A percentile compares a stretch with the other conserved stretches of the same genome.
Conservation (phyloP, 148 eudicot genomes). For the Vaccinium vitisidaea region DNA sequence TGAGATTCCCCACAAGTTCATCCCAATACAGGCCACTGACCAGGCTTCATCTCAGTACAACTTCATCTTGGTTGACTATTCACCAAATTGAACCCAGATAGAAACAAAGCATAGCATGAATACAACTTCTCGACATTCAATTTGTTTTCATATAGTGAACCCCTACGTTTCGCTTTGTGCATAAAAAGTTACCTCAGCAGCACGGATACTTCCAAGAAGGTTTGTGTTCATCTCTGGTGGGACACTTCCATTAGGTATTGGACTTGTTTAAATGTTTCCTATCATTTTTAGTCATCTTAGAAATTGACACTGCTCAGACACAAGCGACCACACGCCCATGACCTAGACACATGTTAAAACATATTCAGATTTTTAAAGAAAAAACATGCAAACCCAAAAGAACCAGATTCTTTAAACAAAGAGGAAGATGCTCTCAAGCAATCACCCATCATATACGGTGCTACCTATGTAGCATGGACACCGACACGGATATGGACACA, state of each 20-base stretch:
- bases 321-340: not conserved
- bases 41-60: not conserved
- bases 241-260: not conserved
- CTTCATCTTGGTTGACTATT: not conserved
- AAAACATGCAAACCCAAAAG: too few species aligned
- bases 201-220: not conserved
- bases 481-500: too few species aligned
- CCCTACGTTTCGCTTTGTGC: not conserved
- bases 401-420: too few species aligned
- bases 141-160: not conserved
- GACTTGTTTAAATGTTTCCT: not conserved
- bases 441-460: too few species aligned
- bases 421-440: too few species aligned
- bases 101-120: too few species aligned
- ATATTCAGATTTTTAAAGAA: not conserved
- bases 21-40: not conserved
- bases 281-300: not conserved
- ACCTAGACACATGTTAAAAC: too few species aligned
- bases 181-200: not conserved
- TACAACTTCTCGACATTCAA: too few species aligned
- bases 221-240: not conserved
- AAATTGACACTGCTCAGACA: not conserved
- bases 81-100: too few species aligned
- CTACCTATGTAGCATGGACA: too few species aligned
- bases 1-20: not conserved